Evolutionary conservation across 257 asterid genomes (phyloP).

Genomic region (Craterostigma plantagineum): DNA sequence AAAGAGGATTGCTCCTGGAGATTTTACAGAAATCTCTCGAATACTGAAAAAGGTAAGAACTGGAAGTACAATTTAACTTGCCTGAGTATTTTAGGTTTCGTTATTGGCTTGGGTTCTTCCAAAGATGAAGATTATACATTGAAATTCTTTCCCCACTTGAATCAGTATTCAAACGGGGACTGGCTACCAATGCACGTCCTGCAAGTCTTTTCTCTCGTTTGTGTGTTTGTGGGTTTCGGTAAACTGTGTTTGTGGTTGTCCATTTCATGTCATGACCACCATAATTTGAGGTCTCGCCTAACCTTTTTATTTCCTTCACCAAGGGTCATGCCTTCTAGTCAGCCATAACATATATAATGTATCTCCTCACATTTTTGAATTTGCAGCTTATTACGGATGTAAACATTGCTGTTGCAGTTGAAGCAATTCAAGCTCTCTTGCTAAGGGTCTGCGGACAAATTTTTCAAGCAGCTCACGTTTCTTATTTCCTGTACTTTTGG

Average conservation of each 20-base stretch:
- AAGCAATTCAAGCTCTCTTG: slow-evolving; percentile 93
- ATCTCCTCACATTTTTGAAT: slow-evolving; percentile 5
- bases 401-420: slow-evolving; percentile 98
- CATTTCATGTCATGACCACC: no score
- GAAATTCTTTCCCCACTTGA: no score
- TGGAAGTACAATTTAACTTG: neutral
- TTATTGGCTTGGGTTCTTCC: neutral
- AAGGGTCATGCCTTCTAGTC: no score
- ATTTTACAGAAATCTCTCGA: slow-evolving; percentile 87
- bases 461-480: slow-evolving; percentile 75
- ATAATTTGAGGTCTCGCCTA: no score
- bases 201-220: no score
- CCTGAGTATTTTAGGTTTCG: neutral
- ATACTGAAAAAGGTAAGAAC: slow-evolving; percentile 68
- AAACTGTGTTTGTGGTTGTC: no score
- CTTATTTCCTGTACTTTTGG: slow-evolving; percentile 77
- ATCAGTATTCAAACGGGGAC: no score
- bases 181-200: no score
- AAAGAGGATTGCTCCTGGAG: slow-evolving; percentile 92
- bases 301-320: no score
- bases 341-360: neutral
- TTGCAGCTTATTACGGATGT: slow-evolving; percentile 95
- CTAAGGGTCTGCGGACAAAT: slow-evolving; percentile 82
- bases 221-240: no score
- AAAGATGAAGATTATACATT: no score